phyloP scores from a whole-genome alignment of 106 monocot genomes.

The Xerophyta viscosa region DNA sequence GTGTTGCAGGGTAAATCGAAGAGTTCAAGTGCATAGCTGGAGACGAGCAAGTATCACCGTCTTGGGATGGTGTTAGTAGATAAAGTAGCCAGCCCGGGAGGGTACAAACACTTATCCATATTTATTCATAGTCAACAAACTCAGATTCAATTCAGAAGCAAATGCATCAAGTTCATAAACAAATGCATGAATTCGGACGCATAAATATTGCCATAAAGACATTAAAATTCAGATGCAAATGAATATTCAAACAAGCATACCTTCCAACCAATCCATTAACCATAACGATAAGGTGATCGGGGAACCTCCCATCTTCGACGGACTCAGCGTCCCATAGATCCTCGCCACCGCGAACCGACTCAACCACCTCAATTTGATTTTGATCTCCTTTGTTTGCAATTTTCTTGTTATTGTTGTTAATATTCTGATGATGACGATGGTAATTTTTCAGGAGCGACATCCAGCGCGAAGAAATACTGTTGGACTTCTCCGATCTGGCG shows the following conservation, averaged over 20 bases:
- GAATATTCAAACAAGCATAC: constrained; percentile 15
- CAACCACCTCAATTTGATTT: constrained; percentile 14
- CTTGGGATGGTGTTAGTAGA: too few relatives aligned
- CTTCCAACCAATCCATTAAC: constrained; percentile 68
- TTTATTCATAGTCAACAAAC: too few relatives aligned
- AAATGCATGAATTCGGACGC: background rate
- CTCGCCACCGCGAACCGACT: constrained; percentile 27
- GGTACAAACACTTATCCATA: too few relatives aligned
- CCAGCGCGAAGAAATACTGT: background rate
- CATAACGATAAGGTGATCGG: constrained; percentile 67
- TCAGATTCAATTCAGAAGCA: too few relatives aligned
- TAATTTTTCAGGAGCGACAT: constrained; percentile 9
- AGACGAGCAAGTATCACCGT: too few relatives aligned
- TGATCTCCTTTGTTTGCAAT: constrained; percentile 7
- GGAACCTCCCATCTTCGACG: constrained; percentile 17
- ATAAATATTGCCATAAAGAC: background rate
- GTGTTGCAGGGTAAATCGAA: too few relatives aligned
- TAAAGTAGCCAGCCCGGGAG: too few relatives aligned
- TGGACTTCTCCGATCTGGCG: background rate
- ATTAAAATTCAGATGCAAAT: background rate
- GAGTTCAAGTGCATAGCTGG: too few relatives aligned
- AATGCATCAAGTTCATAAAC: too few relatives aligned
- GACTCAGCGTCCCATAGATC: constrained; percentile 42
- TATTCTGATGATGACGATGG: too few relatives aligned
- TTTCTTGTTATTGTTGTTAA: too few relatives aligned